Evolutionary conservation across 306 rosid species (phyloP), one percentile per base, ranked within the genome.

Genomic region (Acmispon strigosus): DNA sequence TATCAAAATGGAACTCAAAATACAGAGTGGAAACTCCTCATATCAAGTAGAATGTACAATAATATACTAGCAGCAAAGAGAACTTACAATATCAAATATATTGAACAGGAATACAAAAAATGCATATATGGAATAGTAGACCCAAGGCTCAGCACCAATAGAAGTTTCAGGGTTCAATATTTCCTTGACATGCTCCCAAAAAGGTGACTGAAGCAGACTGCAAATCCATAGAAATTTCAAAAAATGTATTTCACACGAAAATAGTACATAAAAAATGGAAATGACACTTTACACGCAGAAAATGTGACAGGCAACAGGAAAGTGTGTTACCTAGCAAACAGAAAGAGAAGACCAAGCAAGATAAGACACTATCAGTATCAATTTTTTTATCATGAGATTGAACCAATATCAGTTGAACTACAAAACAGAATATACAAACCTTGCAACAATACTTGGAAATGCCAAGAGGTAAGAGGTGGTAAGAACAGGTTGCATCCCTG

Each of bases 401-500:
- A 66, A 75, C 55, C 41, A 76, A 54, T 16, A 4, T 4, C 17
- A 15, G 22, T 62, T 66, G 42, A 73, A 68, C 39, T 19, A 69
- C 13, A 44, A 59, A 57, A 53, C 0, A 5, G 53, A 52, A 14
- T 55, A 73, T 37, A 73, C 73, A 47, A 54, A 94, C 99, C 99
- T 70, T 50, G 99, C 92, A 44, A 94, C 76, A 78, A 94, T 83
- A 79, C 91, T 78, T 34, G 99, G 99, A 86, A 91, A 80, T 64
- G 92, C 97, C 88, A 94, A 84, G 76, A 94, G 97, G 86, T 94
- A 94, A 58, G 94, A 81, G 77, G 99, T 85, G 32, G 97, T 94
- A 60, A 94, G 97, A 81, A 94, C 88, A 70, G 99, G 99, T 58
- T 94, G 99, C 99, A 94, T 94, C 81, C 99, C 97, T 39, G 97